Base-by-base conservation (phyloP, 257 asterid genomes). In the Voacanga thouarsii region DNA sequence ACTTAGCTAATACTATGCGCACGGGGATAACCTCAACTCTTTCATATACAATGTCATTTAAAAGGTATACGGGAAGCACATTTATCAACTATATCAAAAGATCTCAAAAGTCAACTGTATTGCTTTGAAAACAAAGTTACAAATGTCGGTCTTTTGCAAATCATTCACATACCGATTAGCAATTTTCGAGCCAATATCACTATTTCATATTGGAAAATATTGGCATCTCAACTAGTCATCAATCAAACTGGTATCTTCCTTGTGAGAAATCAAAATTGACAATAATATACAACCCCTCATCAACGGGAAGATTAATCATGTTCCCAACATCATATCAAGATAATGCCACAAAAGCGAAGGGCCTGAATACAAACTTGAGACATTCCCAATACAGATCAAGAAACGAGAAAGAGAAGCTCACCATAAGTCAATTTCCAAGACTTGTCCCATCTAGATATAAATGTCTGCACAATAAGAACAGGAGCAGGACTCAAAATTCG, bases 391-490 rank as follows among this genome's bases (percentile, higher is more conserved):
- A 4, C 6, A 19, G 21, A 61, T 11, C 41, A 61, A 61, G 39
- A 30, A 4, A 65, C 2, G 5, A 37, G 26, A 66, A 23, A 68
- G 53, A 33, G 16, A 50, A 63, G 73, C 76, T 83, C 86, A 83
- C 83, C 83, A 83, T 83, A 24, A 30, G 41, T 56, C 19, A 63
- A 63, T 33, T 51, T 45, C 47, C 24, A 55, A 57, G 75, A 53
- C 24, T 28, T 7, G 76, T 64, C 66, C 41, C 63, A 41, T 28
- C 61, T 50, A 66, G 63, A 26, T 43, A 56, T 3, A 69, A 82
- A 59, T 45, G 60, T 73, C 21, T 30, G 69, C 74, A 19, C 14
- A 9, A 43, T 68, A 41, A 21, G 51, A 41, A 37, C 66, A n/a
- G 30, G 45, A 12, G 63, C 6, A 47, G 21, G 41, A 41, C 67